These are phyloP conservation scores for Pistacia atlantica DNA, from an alignment of 345 rosid genomes.

Conservation along the genomic window DNA sequence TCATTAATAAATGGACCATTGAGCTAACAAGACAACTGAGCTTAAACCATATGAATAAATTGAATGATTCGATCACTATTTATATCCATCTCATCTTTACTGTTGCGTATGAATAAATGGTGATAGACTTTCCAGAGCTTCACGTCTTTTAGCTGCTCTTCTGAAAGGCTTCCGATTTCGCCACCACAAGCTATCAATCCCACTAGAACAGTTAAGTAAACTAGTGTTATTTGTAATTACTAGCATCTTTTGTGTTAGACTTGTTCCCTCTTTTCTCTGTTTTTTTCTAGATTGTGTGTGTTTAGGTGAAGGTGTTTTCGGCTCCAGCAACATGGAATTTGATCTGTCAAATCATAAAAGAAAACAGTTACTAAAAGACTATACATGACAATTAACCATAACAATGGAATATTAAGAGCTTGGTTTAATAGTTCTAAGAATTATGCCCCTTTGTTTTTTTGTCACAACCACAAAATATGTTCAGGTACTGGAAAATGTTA, in stretches of 20 bases:
- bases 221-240: slow-evolving; percentile 11
- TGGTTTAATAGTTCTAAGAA: not conserved
- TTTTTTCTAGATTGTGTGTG: slow-evolving; percentile 31
- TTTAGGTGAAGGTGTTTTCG: slow-evolving; percentile 55
- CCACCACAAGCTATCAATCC: slow-evolving; percentile 61
- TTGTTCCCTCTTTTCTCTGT: slow-evolving; percentile 16
- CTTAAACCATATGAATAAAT: slow-evolving; percentile 40
- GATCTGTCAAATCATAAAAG: slow-evolving; percentile 40
- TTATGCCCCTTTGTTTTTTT: not conserved
- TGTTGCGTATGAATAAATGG: slow-evolving; percentile 44
- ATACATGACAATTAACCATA: not conserved
- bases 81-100: slow-evolving; percentile 5
- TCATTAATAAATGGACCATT: slow-evolving; percentile 4
- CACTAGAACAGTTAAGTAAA: slow-evolving; percentile 15
- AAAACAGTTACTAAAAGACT: not conserved
- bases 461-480: not conserved
- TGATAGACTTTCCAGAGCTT: slow-evolving; percentile 51
- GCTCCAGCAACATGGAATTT: slow-evolving; percentile 43
- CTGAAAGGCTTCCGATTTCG: slow-evolving; percentile 66
- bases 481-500: not conserved
- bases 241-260: slow-evolving; percentile 16
- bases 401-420: not conserved
- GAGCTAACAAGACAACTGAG: slow-evolving; percentile 14
- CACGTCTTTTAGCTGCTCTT: slow-evolving; percentile 54
- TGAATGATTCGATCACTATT: slow-evolving; percentile 34